phyloP scores from a whole-genome alignment of 1,284 basidiomycete species.

The Tilletia indica region DNA sequence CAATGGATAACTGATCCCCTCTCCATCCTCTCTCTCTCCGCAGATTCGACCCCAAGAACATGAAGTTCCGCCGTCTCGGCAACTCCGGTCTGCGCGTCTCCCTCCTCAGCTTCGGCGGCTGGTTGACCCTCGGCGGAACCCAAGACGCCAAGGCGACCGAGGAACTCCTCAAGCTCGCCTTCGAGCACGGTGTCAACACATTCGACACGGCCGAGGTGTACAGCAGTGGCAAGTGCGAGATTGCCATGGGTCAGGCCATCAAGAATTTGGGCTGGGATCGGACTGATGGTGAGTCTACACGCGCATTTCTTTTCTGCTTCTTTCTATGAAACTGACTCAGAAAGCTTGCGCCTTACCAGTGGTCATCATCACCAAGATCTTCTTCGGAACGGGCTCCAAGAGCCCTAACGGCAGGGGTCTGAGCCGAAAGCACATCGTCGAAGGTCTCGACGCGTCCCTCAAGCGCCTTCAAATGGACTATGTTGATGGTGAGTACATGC shows the following conservation, averaged over 20 bases:
- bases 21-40: background rate
- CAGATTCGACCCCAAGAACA: slow-evolving; percentile 42
- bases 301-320: background rate
- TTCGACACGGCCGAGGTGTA: slow-evolving; percentile 71
- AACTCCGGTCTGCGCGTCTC: slow-evolving; percentile 39
- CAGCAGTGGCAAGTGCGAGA: slow-evolving; percentile 69
- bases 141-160: slow-evolving; percentile 35
- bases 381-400: slow-evolving; percentile 60
- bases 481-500: slow-evolving; percentile 51
- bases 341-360: slow-evolving; percentile 43
- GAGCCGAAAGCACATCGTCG: slow-evolving; percentile 78
- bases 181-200: slow-evolving; percentile 64
- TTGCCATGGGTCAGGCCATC: slow-evolving; percentile 74
- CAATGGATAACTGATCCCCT: background rate
- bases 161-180: slow-evolving; percentile 39
- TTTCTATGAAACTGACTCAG: background rate
- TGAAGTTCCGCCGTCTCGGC: slow-evolving; percentile 44
- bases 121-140: slow-evolving; percentile 42
- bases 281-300: slow-evolving; percentile 59
- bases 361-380: slow-evolving; percentile 69
- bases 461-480: slow-evolving; percentile 73
- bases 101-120: slow-evolving; percentile 39
- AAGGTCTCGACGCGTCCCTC: slow-evolving; percentile 70
- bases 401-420: slow-evolving; percentile 64
- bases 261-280: slow-evolving; percentile 71